phyloP scores from a whole-genome alignment of 345 rosid species.

The Populus euphratica region DNA sequence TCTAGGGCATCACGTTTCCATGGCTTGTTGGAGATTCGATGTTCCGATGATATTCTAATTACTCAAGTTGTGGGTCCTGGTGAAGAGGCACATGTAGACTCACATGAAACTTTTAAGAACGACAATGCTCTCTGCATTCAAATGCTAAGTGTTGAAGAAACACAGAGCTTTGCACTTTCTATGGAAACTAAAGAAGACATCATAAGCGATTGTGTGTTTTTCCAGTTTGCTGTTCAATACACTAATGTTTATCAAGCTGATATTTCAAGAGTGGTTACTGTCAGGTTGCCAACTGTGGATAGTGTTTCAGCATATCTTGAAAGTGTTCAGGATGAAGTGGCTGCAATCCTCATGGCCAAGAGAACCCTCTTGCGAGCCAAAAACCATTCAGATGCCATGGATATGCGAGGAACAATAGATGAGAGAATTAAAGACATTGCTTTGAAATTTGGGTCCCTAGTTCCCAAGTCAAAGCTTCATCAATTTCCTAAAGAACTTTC shows the following conservation, averaged over 20 bases:
- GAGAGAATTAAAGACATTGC: slow-evolving; percentile 93
- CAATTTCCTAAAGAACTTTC: slow-evolving; percentile 85
- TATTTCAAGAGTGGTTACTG: slow-evolving; percentile 77
- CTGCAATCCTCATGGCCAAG: slow-evolving; percentile 84
- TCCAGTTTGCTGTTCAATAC: slow-evolving; percentile 80
- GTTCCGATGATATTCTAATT: slow-evolving; percentile 87
- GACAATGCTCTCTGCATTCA: slow-evolving; percentile 66
- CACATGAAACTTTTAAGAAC: slow-evolving; percentile 64
- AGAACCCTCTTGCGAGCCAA: slow-evolving; percentile 78
- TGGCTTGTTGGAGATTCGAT: slow-evolving; percentile 85
- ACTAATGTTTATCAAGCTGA: slow-evolving; percentile 85
- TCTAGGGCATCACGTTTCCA: slow-evolving; percentile 76
- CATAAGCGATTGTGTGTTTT: slow-evolving; percentile 59
- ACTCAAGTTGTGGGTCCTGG: slow-evolving; percentile 98
- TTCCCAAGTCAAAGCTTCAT: slow-evolving; percentile 74
- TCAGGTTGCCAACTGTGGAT: slow-evolving; percentile 77
- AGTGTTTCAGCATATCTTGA: slow-evolving; percentile 79
- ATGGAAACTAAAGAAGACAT: slow-evolving; percentile 87
- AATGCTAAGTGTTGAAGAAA: slow-evolving; percentile 88
- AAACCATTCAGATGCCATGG: slow-evolving; percentile 56
- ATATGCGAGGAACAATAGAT: slow-evolving; percentile 70
- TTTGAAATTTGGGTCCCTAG: slow-evolving; percentile 68
- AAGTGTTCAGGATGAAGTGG: slow-evolving; percentile 81
- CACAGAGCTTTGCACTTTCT: slow-evolving; percentile 81
- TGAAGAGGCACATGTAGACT: slow-evolving; percentile 80